phyloP scores from a whole-genome alignment of 352 stramenopile species.

The Phytophthora syringae region DNA sequence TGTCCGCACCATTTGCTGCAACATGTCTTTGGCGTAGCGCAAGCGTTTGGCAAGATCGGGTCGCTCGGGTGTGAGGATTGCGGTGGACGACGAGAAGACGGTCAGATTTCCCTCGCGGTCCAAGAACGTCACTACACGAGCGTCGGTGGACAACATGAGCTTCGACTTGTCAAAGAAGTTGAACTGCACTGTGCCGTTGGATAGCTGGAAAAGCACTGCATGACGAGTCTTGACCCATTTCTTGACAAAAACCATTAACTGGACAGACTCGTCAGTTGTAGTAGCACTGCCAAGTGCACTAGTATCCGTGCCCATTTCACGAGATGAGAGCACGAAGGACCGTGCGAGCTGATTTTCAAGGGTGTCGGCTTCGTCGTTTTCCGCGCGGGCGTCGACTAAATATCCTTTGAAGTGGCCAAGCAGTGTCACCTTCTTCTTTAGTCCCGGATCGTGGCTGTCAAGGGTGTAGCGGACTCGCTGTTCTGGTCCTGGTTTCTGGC shows the following conservation, averaged over 20 bases:
- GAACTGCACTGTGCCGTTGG: slow-evolving; percentile 95
- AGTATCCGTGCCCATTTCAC: slow-evolving; percentile 32
- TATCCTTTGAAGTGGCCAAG: slow-evolving; percentile 98
- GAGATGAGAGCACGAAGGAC: slow-evolving; percentile 28
- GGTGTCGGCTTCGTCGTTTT: slow-evolving; percentile 55
- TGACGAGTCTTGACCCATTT: slow-evolving; percentile 99
- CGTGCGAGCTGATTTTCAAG: slow-evolving; percentile 51
- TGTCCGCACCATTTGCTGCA: slow-evolving; percentile 91
- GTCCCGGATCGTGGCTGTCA: slow-evolving; percentile 77
- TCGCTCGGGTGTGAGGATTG: slow-evolving; percentile 65
- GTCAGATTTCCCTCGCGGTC: slow-evolving; percentile 77
- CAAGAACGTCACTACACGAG: slow-evolving; percentile 90
- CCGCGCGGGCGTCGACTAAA: slow-evolving; percentile 87
- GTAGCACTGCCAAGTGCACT: slow-evolving; percentile 18
- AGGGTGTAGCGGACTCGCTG: slow-evolving; percentile 50
- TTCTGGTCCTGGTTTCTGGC: slow-evolving; percentile 34
- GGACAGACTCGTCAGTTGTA: slow-evolving; percentile 3
- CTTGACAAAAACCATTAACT: slow-evolving; percentile 94
- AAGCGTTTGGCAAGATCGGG: slow-evolving; percentile 80
- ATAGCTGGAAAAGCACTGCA: slow-evolving; percentile 97
- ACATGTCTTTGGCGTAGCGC: slow-evolving; percentile 96
- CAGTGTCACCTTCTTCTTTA: slow-evolving; percentile 99
- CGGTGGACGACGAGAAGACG: slow-evolving; percentile 56
- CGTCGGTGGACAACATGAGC: slow-evolving; percentile 93
- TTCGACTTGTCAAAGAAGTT: slow-evolving; percentile 98